These are phyloP conservation scores for Candida michaelii DNA, from an alignment of 805 yeast species.

Conservation along the genomic window DNA sequence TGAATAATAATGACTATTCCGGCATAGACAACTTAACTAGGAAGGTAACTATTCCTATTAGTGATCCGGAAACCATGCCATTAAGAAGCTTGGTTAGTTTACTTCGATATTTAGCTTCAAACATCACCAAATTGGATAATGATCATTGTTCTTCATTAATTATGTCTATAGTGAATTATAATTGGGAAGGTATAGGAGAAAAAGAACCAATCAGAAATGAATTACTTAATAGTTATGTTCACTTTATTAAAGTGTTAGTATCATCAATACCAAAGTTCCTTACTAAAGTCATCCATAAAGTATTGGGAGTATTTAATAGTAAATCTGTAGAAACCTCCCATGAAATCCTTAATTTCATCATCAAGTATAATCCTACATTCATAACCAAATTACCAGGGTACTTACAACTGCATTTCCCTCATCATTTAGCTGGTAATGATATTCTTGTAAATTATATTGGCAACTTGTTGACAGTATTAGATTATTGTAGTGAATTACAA, in stretches of 20 bases:
- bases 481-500: slow-evolving; percentile 76
- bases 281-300: slow-evolving; percentile 68
- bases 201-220: slow-evolving; percentile 5
- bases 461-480: slow-evolving; percentile 58
- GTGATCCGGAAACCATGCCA: slow-evolving; percentile 55
- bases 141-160: slow-evolving; percentile 53
- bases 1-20: slow-evolving; percentile 55
- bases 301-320: slow-evolving; percentile 53
- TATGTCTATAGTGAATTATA: slow-evolving; percentile 58
- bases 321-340: slow-evolving; percentile 43
- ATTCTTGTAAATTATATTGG: slow-evolving; percentile 61
- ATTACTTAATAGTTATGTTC: slow-evolving; percentile 44
- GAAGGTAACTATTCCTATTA: slow-evolving; percentile 54
- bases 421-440: slow-evolving; percentile 56
- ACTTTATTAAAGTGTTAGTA: slow-evolving; percentile 74
- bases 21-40: slow-evolving; percentile 61
- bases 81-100: slow-evolving; percentile 52
- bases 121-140: slow-evolving; percentile 67
- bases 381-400: slow-evolving; percentile 60
- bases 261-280: slow-evolving; percentile 90
- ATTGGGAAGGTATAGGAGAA: slow-evolving; percentile 43
- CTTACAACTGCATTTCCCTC: slow-evolving; percentile 69
- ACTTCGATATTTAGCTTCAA: slow-evolving; percentile 57
- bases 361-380: slow-evolving; percentile 80
- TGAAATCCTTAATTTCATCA: slow-evolving; percentile 58